Evolutionary conservation across 1,139 yeast species (phyloP), one percentile per base, ranked within the genome.

Genomic region (Taiozyma sp.): DNA sequence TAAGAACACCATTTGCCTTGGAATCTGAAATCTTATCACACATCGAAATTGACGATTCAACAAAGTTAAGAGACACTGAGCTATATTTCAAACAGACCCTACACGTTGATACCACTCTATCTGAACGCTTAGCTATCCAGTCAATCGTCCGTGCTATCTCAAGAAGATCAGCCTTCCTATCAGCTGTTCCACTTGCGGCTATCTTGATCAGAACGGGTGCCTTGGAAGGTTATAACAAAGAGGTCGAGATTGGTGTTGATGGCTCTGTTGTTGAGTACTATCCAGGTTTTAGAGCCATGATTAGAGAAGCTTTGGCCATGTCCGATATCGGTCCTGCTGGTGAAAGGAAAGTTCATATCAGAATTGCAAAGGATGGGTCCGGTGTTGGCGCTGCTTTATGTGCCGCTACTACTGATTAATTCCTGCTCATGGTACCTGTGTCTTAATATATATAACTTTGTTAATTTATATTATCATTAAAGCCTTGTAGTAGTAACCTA

Each of bases 351-450:
- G 73, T 90, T 47, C 83, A 81, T 56, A 73, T 92, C 56, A 84
- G 82, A 55, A 83, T 90, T 59, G 93, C 97, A 41, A 87, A 88
- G 66, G 97, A 92, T 66, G 97, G 98, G 46, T 84, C 93, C 54
- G 96, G 97, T 53, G 96, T 91, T 42, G 98, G 98, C 57, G 97
- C 97, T 47, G 97, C 97, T 1, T 75, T 92, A 55, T 88, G 96
- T 70, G 97, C 97, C 12, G 55, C 52, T 40, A 48, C 51, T 9
- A 46, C 52, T 28, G 38, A 38, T 7, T 38, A 9, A 32, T 14
- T 6, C 19, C 19, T 19, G 19, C 19, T 19, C 19, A 19, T 2
- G 19, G 19, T 19, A 24, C 4, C 1, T 24, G 8, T 24, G 27
- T 24, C 6, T 24, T 24, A 4, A n/a, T n/a, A n/a, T n/a, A 2